Percentiles rank a stretch among this genome's conserved stretches.
phyloP scores from a whole-genome alignment of 2,329 filamentous ascomycete species.

The Ceratocystis cubensis region DNA sequence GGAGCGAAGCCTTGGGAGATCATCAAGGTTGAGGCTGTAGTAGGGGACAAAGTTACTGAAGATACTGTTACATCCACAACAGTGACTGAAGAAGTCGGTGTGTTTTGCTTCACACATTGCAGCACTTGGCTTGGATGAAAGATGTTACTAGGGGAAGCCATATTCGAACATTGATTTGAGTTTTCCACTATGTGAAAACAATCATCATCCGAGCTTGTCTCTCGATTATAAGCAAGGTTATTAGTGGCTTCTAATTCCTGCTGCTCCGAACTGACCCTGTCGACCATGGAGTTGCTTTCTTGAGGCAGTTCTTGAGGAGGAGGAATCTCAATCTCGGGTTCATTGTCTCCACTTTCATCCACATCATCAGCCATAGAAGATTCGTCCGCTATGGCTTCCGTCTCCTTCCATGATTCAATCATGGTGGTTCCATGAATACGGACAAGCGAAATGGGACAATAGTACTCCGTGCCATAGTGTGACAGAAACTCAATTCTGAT shows the following conservation, averaged over 20 bases:
- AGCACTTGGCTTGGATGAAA: not conserved
- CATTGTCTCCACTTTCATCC: not conserved
- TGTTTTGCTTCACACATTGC: not conserved
- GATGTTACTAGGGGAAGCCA: not conserved
- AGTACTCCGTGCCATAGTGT: slow-evolving; percentile 94
- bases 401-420: slow-evolving; percentile 83
- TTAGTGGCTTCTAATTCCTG: no score
- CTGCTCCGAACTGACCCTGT: no score
- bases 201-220: no score
- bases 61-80: not conserved
- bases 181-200: not conserved
- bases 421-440: slow-evolving; percentile 93
- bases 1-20: not conserved
- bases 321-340: not conserved
- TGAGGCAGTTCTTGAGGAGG: not conserved
- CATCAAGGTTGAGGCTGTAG: not conserved
- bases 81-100: not conserved
- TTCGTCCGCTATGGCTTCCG: slow-evolving; percentile 37
- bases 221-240: no score
- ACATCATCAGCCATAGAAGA: slow-evolving; percentile 9
- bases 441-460: slow-evolving; percentile 82
- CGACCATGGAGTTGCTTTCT: not conserved
- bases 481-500: slow-evolving; percentile 80
- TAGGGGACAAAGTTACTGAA: not conserved
- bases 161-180: not conserved